A percentile compares a stretch with the other conserved stretches of the same genome.
These are phyloP conservation scores for Lobosporangium transversale DNA, from an alignment of 192 early-diverging fungal species.

Conservation along the genomic window DNA sequence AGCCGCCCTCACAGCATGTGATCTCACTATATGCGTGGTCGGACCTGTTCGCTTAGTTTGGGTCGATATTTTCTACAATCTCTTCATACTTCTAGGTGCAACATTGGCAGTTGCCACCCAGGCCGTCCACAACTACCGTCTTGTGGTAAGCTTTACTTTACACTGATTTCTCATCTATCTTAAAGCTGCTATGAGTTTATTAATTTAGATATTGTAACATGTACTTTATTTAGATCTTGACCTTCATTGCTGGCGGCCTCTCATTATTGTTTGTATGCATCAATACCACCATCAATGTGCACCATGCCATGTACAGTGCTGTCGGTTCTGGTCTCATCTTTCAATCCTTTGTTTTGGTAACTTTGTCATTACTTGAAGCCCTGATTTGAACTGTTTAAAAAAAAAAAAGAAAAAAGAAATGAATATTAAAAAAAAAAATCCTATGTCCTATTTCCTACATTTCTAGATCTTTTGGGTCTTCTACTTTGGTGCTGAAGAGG, in stretches of 20 bases:
- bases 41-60: conserved; percentile 31
- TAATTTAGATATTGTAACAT: too few relatives aligned
- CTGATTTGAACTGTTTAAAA: too few relatives aligned
- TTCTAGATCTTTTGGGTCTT: conserved; percentile 77
- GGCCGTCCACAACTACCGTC: conserved; percentile 42
- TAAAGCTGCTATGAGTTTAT: too few relatives aligned
- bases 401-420: too few relatives aligned
- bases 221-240: conserved; percentile 39
- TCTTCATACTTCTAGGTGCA: conserved; percentile 47
- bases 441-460: too few relatives aligned
- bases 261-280: conserved; percentile 10
- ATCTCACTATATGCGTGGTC: too few relatives aligned
- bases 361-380: conserved; percentile 4
- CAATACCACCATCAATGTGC: neutral
- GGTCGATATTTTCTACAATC: conserved; percentile 58
- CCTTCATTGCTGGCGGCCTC: conserved; percentile 31
- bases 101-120: conserved; percentile 40
- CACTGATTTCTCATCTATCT: too few relatives aligned
- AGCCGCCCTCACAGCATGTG: too few relatives aligned
- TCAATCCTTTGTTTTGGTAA: conserved; percentile 49
- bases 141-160: conserved; percentile 29
- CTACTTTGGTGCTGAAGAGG: conserved; percentile 72
- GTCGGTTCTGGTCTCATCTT: conserved; percentile 49
- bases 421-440: too few relatives aligned
- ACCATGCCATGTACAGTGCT: conserved; percentile 21